Evolutionary conservation across 2,329 filamentous ascomycete genomes (phyloP).

Genomic region (Phymatotrichopsis omnivora): DNA sequence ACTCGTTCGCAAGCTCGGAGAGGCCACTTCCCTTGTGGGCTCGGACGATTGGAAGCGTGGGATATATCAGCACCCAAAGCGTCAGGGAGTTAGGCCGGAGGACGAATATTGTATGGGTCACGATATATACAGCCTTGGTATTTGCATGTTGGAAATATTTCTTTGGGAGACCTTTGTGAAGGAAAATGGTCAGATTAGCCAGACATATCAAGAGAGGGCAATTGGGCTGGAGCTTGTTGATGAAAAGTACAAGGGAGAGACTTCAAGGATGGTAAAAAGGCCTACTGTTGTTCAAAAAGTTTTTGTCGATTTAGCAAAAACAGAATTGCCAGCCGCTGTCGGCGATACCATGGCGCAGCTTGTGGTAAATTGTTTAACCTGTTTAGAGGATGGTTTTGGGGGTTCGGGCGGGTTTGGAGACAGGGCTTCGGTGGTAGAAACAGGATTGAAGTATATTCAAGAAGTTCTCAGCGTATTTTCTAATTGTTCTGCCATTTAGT

Average conservation of each 20-base stretch:
- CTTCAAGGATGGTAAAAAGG: not conserved
- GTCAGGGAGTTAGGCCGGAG: not conserved
- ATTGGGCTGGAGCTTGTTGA: slow-evolving; percentile 1
- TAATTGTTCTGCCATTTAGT: too few relatives aligned
- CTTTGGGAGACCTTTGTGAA: not conserved
- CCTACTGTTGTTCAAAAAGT: slow-evolving; percentile 3
- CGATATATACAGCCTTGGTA: not conserved
- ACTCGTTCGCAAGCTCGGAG: not conserved
- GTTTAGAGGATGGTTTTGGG: slow-evolving; percentile 7
- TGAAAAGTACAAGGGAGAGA: not conserved
- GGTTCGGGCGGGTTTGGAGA: too few relatives aligned
- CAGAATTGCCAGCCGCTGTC: slow-evolving; percentile 4
- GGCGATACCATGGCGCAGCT: slow-evolving; percentile 6
- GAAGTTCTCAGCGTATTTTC: too few relatives aligned
- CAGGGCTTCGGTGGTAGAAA: too few relatives aligned
- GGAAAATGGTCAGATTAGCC: slow-evolving; percentile 5
- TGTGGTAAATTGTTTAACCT: slow-evolving; percentile 7
- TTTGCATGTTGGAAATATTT: not conserved
- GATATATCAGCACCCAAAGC: not conserved
- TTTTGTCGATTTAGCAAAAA: slow-evolving; percentile 6
- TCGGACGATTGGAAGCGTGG: not conserved
- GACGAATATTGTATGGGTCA: not conserved
- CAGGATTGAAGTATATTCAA: too few relatives aligned
- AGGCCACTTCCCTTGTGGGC: not conserved
- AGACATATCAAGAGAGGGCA: slow-evolving; percentile 4